Base-by-base conservation (phyloP, 1,284 basidiomycete genomes). In the Ceraceosorus guamensis region DNA sequence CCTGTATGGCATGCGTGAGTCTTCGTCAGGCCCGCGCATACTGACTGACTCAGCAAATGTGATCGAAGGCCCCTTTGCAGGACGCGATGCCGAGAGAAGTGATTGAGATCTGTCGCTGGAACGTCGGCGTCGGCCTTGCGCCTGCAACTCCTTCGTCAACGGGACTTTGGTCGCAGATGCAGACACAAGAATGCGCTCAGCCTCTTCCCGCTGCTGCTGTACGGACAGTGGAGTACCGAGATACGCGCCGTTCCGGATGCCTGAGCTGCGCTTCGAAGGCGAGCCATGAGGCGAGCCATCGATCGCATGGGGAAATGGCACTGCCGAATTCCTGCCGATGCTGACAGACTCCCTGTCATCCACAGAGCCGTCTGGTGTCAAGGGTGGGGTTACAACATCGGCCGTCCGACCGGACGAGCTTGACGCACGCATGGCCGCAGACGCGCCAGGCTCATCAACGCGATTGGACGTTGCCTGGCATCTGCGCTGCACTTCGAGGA, bases 41-140 rank as follows among this genome's bases (percentile, higher is more conserved):
- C 62, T 60, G 48, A 62, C 64, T n/a, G 60, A 56, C 31, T 68
- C 64, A 10, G 66, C 66, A 41, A 70, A 68, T 1, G 65, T 65
- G 57, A 70, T 65, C 30, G 64, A 63, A 2, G 64, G 52, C 11
- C 53, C 41, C 30, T 59, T 63, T 16, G 10, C 10, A 10, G 39
- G 39, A 10, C 39, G 10, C 39, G 39, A 10, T 43, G 39, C 10
- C 10, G 39, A 10, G 39, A 43, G 39, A 10, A 43, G 16, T n/a
- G n/a, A n/a, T n/a, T n/a, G n/a, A 14, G 44, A 46, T 14, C 44
- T 6, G 43, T 67, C 63, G 50, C 57, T 46, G 1, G 61, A 62
- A n/a, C 60, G 60, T 2, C 63, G 61, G 35, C 56, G 57, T 6
- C 50, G 6, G 37, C 37, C 37, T n/a, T n/a, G n/a, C n/a, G n/a